phyloP scores from a whole-genome alignment of 768 basidiomycete genomes.

The Serendipita sp. region DNA sequence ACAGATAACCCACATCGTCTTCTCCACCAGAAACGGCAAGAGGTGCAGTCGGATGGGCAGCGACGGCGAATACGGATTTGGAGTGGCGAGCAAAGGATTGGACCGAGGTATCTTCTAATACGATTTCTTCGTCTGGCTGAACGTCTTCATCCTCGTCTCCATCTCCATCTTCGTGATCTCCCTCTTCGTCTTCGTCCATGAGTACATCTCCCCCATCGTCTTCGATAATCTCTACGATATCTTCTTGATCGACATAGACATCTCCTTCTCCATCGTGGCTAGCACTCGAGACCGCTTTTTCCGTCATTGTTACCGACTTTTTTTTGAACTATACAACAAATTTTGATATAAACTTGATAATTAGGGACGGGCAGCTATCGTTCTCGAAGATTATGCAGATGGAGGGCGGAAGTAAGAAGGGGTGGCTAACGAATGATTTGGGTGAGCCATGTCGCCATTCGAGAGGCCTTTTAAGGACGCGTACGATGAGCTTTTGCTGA shows the following conservation, averaged over 20 bases:
- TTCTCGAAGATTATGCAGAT: too few relatives aligned
- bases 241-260: slow-evolving; percentile 24
- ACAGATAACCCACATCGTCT: slow-evolving; percentile 88
- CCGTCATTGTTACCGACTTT: slow-evolving; percentile 7
- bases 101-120: slow-evolving; percentile 44
- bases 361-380: not conserved
- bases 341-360: not conserved
- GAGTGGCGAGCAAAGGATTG: slow-evolving; percentile 51
- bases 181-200: slow-evolving; percentile 44
- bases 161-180: slow-evolving; percentile 30
- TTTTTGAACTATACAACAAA: not conserved
- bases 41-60: slow-evolving; percentile 66
- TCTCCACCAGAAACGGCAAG: slow-evolving; percentile 87
- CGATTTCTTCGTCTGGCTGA: slow-evolving; percentile 10
- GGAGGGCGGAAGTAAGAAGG: too few relatives aligned
- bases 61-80: slow-evolving; percentile 67
- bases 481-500: not conserved
- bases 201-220: slow-evolving; percentile 41
- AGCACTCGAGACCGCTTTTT: not conserved
- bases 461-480: not conserved
- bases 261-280: slow-evolving; percentile 13
- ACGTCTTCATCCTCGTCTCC: slow-evolving; percentile 39
- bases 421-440: not conserved
- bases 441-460: not conserved
- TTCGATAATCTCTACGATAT: slow-evolving; percentile 15